phyloP scores from a whole-genome alignment of 2,329 filamentous ascomycete genomes.

The Scleromitrula shiraiana region DNA sequence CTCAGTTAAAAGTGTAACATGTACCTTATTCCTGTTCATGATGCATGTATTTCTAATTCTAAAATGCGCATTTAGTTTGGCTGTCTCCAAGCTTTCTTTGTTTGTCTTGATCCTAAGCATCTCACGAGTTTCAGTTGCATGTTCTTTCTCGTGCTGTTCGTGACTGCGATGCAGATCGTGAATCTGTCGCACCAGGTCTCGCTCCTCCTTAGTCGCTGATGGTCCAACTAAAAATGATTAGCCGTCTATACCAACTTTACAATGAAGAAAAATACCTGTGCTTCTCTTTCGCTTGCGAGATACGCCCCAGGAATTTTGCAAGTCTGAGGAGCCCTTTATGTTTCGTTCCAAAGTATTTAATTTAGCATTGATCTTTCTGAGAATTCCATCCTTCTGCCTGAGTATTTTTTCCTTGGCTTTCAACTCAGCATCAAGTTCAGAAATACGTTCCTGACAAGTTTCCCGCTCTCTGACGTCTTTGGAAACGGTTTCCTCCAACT shows the following conservation, averaged over 20 bases:
- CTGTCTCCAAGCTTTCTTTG: neutral
- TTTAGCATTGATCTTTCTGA: neutral
- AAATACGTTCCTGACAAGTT: neutral
- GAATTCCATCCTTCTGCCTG: neutral
- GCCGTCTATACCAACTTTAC: no score
- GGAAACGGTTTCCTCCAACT: neutral
- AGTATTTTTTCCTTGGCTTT: neutral
- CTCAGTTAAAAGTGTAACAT: neutral
- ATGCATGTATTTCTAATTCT: slow-evolving; percentile 9
- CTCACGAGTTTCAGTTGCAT: no score
- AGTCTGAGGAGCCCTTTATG: no score
- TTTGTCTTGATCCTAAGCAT: no score
- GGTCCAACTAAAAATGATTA: neutral
- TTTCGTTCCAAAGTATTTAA: no score
- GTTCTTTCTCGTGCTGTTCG: no score
- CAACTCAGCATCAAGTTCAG: neutral
- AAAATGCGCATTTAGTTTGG: neutral
- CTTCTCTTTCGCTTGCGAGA: no score
- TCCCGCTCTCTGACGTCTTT: neutral
- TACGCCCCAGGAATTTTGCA: no score
- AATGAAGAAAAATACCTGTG: no score
- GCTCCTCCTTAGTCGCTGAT: no score
- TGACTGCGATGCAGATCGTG: no score
- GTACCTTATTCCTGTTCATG: slow-evolving; percentile 10
- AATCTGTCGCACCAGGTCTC: no score